Conservation (phyloP, 2,329 filamentous ascomycete genomes). For the Trichoderma sp. region DNA sequence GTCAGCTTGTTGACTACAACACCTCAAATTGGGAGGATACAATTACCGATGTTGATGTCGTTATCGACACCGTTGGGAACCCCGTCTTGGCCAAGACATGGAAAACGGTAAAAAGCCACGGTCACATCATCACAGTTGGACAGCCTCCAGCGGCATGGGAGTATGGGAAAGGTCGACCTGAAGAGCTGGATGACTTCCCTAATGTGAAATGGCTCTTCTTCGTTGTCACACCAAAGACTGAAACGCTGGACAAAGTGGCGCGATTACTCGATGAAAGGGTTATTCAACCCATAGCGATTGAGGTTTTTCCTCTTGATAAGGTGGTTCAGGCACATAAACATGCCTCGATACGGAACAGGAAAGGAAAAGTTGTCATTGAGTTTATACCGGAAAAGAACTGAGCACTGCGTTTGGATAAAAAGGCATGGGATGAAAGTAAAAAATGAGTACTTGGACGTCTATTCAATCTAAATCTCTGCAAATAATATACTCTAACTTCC, state of each 20-base stretch:
- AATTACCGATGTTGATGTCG: constrained; percentile 28
- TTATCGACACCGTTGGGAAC: constrained; percentile 35
- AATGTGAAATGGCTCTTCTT: constrained; percentile 32
- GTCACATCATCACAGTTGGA: constrained; percentile 35
- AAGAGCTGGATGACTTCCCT: constrained; percentile 23
- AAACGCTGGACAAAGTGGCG: constrained; percentile 24
- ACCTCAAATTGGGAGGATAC: constrained; percentile 25
- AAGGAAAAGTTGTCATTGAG: constrained; percentile 30
- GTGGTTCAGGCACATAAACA: constrained; percentile 30
- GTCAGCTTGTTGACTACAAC: constrained; percentile 31
- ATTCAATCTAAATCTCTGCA: neutral
- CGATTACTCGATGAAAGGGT: constrained; percentile 26
- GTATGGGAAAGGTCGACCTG: constrained; percentile 24
- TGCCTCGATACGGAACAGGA: constrained; percentile 25
- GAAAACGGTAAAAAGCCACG: constrained; percentile 31
- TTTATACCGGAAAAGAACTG: constrained; percentile 23
- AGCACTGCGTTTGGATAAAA: neutral
- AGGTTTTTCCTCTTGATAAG: constrained; percentile 26
- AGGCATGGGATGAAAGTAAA: neutral
- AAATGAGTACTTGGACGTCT: neutral
- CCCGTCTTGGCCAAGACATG: constrained; percentile 31
- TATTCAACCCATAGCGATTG: constrained; percentile 26
- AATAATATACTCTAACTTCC: neutral
- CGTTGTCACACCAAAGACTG: constrained; percentile 27
- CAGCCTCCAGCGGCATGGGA: constrained; percentile 37